Evolutionary conservation across 345 rosid species (phyloP), one percentile per base, ranked within the genome.

Genomic region (Garcia nutans): DNA sequence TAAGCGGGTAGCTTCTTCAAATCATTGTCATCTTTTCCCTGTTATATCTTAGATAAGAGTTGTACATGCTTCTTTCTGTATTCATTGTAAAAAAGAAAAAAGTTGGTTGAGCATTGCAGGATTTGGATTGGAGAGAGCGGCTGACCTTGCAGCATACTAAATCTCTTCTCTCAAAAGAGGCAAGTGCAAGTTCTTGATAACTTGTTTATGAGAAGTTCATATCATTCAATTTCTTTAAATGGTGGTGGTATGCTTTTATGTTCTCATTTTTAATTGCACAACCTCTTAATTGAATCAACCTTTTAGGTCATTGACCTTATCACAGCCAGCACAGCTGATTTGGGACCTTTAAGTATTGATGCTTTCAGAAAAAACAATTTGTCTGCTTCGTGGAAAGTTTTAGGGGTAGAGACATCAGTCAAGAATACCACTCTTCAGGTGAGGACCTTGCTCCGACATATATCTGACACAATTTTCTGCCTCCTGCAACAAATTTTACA

Each of bases 301-400:
- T 50, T 76, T 22, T 81, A 96, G 99, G 88, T 93, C 79, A 83
- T 93, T 68, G 91, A 93, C 78, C 89, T 87, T 70, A 82, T 96
- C 50, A 49, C 83, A 22, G 76, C 90, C 37, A 86, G 92, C 89
- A 93, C 93, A 10, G 90, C 86, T 72, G 94, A 93, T 86, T 74
- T 90, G 88, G 92, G 95, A 54, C 96, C 96, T 78, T 79, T 83
- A 75, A 96, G 92, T 85, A 90, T 96, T 77, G 95, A 89, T 88
- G 84, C 86, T 75, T 89, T 93, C 73, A 90, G 91, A 83, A 93
- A 89, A 82, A 89, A 70, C 73, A 90, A 91, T 76, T 57, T 88
- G 79, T 82, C 98, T 64, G 92, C 93, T 60, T 96, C 99, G 9
- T 96, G 97, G 98, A 87, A 81, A 41, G 82, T 78, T 77, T 64